Conservation (phyloP, 2,329 filamentous ascomycete species). For the Cercospora janseana region DNA sequence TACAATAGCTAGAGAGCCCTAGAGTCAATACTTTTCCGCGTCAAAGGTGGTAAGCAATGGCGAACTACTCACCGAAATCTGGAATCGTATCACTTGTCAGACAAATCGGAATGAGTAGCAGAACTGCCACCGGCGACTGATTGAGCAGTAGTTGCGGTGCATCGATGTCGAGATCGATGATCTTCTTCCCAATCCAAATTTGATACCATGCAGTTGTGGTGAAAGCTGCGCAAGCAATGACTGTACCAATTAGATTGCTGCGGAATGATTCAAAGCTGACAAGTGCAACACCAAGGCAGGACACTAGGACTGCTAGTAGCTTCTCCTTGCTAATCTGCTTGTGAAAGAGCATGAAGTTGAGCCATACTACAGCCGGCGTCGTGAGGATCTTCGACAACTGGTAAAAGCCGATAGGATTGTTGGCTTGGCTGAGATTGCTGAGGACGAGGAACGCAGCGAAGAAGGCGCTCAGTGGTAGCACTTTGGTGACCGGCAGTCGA, state of each 20-base stretch:
- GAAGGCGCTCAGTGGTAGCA: conserved; percentile 15
- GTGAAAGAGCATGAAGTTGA: conserved; percentile 12
- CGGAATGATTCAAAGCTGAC: conserved; percentile 12
- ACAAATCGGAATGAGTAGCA: conserved; percentile 5
- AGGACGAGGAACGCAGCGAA: conserved; percentile 14
- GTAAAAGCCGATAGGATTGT: conserved; percentile 16
- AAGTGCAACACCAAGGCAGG: conserved; percentile 9
- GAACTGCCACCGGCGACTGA: conserved; percentile 7
- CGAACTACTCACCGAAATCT: conserved; percentile 8
- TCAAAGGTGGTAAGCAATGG: not conserved
- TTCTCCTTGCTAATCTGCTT: conserved; percentile 6
- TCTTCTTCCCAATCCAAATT: conserved; percentile 19
- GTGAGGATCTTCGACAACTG: conserved; percentile 15
- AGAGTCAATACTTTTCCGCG: not conserved
- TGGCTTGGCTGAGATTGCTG: conserved; percentile 13
- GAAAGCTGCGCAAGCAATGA: conserved; percentile 12
- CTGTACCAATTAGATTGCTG: conserved; percentile 4
- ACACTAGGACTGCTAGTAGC: conserved; percentile 10
- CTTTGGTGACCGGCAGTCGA: conserved; percentile 8
- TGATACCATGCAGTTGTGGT: conserved; percentile 18
- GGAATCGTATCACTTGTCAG: conserved; percentile 9
- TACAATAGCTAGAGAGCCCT: not conserved
- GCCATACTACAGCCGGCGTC: conserved; percentile 5
- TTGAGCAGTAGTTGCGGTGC: conserved; percentile 15
- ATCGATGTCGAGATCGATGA: conserved; percentile 13